Conservation (phyloP, 441 rosid species). For the Daphne laureola region DNA sequence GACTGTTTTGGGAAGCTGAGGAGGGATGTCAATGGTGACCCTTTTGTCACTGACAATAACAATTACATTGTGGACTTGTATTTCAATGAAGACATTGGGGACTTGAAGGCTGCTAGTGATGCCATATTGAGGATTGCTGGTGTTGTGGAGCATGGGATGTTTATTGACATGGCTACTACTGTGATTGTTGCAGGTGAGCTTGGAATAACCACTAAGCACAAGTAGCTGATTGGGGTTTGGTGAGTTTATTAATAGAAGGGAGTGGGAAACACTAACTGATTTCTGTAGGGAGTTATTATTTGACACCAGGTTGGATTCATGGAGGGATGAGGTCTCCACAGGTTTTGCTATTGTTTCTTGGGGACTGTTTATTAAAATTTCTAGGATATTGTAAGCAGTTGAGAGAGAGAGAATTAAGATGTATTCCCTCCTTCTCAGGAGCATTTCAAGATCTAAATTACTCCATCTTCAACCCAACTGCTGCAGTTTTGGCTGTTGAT, state of each 20-base stretch:
- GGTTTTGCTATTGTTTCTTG: constrained; percentile 4
- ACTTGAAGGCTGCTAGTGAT: constrained; percentile 64
- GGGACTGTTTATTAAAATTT: not conserved
- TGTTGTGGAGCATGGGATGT: constrained; percentile 93
- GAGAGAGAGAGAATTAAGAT: not conserved
- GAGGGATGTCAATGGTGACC: constrained; percentile 28
- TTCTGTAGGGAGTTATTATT: constrained; percentile 3
- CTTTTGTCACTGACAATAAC: constrained; percentile 78
- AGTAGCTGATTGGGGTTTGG: constrained; percentile 10
- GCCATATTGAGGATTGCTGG: constrained; percentile 71
- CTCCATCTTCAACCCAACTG: constrained; percentile 1
- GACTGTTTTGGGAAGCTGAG: constrained; percentile 64
- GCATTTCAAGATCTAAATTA: not conserved
- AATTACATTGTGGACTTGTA: constrained; percentile 75
- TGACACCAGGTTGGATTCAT: not conserved
- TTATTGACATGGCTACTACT: constrained; percentile 84
- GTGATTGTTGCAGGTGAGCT: constrained; percentile 84
- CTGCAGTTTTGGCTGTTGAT: not conserved
- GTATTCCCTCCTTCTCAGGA: constrained; percentile 1
- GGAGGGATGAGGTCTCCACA: not conserved
- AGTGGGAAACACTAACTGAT: not conserved
- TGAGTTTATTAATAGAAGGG: not conserved
- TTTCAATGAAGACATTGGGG: constrained; percentile 68
- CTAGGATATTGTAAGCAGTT: constrained; percentile 4
- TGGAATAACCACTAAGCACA: constrained; percentile 58